These are phyloP conservation scores for Prototheca stagnorum DNA, from an alignment of 163 green algal genomes.

Conservation along the genomic window DNA sequence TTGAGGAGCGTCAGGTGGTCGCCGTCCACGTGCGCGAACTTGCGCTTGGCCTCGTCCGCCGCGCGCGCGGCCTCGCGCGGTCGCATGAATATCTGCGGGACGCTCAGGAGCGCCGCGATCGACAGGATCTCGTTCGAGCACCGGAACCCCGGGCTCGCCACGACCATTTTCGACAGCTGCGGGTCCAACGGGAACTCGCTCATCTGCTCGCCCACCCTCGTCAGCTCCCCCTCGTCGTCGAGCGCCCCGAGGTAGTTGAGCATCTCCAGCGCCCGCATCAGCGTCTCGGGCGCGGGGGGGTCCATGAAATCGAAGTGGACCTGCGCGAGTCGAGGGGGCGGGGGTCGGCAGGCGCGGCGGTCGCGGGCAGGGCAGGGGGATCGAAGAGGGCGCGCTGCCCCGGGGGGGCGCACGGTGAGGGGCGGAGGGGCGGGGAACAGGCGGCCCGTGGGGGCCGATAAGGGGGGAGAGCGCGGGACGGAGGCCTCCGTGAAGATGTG, in stretches of 20 bases:
- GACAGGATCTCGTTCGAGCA: slow-evolving; percentile 95
- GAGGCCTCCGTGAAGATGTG: no score
- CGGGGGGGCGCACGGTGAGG: no score
- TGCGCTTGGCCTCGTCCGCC: slow-evolving; percentile 88
- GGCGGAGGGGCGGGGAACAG: no score
- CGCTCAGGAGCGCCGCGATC: slow-evolving; percentile 86
- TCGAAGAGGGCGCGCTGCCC: no score
- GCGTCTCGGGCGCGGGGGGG: slow-evolving; percentile 93
- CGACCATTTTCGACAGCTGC: slow-evolving; percentile 97
- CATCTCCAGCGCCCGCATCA: slow-evolving; percentile 97
- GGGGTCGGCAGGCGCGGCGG: background rate
- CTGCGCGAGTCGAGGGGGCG: slow-evolving; percentile 21
- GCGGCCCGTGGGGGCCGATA: no score
- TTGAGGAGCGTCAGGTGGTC: slow-evolving; percentile 97
- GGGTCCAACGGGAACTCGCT: slow-evolving; percentile 95
- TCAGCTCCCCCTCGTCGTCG: slow-evolving; percentile 94
- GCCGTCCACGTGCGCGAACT: slow-evolving; percentile 90
- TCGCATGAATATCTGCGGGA: slow-evolving; percentile 85
- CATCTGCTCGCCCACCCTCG: slow-evolving; percentile 72
- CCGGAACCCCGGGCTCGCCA: slow-evolving; percentile 73
- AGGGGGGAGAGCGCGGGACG: no score
- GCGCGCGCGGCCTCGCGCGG: slow-evolving; percentile 71
- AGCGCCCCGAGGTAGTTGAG: slow-evolving; percentile 98
- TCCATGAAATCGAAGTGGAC: slow-evolving; percentile 99
- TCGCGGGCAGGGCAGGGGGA: background rate